A percentile compares a stretch with the other conserved stretches of the same genome.
Conservation (phyloP, 169 alveolate species). For the Eimeria necatrix region DNA sequence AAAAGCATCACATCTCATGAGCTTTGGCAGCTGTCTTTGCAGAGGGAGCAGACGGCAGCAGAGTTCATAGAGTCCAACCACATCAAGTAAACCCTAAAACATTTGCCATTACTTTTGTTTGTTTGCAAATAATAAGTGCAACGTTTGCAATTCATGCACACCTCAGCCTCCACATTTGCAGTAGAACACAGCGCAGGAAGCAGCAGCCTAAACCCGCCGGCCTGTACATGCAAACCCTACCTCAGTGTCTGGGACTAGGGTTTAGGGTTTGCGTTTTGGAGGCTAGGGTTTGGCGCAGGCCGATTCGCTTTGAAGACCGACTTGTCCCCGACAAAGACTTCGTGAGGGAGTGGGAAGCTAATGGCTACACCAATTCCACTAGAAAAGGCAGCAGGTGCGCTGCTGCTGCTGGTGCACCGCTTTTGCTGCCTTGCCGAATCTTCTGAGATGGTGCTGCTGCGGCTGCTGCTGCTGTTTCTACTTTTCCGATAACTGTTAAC, state of each 20-base stretch:
- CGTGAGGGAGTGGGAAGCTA: constrained; percentile 33
- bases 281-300: background rate
- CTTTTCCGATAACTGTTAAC: background rate
- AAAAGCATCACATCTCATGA: background rate
- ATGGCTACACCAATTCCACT: constrained; percentile 63
- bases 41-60: background rate
- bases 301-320: constrained; percentile 65
- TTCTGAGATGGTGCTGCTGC: background rate
- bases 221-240: background rate
- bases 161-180: too few species aligned
- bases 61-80: background rate
- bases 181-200: too few species aligned
- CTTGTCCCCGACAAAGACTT: constrained; percentile 37
- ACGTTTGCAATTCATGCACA: too few species aligned
- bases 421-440: background rate
- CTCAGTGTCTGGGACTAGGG: background rate
- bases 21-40: constrained; percentile 36
- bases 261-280: background rate
- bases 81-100: constrained; percentile 4
- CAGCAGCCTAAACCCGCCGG: background rate
- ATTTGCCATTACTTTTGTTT: background rate
- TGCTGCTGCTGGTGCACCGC: constrained; percentile 8
- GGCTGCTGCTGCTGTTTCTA: background rate
- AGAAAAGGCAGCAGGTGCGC: constrained; percentile 63
- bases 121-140: too few species aligned